Evolutionary conservation across 371 early-diverging fungal species (phyloP), one percentile per base, ranked within the genome.

Genomic region (Chytridium lagenaria): DNA sequence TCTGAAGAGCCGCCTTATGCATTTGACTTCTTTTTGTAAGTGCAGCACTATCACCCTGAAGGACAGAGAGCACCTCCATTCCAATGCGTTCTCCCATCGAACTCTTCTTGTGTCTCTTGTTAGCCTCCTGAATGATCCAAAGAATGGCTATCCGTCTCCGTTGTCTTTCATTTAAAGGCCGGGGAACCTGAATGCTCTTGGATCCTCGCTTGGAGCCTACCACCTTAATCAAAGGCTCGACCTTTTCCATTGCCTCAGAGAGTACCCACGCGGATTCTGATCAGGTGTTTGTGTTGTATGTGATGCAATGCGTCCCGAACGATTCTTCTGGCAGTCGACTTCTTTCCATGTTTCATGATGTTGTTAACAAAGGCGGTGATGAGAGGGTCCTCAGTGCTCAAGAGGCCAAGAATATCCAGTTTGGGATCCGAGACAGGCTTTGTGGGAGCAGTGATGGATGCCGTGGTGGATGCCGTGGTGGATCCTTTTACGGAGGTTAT

Each of bases 91-190:
- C 86, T 65, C 87, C 88, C 78, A 94, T 91, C 33, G 73, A 49
- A 81, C 72, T 72, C 85, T 87, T 71, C 89, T 91, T 19, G 74
- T 82, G 59, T 57, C 73, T 73, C 69, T 86, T 90, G 15, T 84
- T 80, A 0, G 92, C 89, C 22, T 93, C 92, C 34, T 94, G 92
- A 67, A 93, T 71, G 64, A 95, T 92, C 98, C 96, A 97, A 67
- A 92, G 84, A 68, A 96, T 93, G 23, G 91, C 98, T 44, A 87
- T 88, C 67, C 95, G 89, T 59, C 89, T 50, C 51, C 94, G 84
- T 81, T 94, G 93, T 39, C 95, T 84, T 80, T 91, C 88, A 76
- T 86, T 89, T 67, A 96, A 81, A 10, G 98, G 90, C 31, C 82
- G 82, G 26, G 98, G 98, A 0, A 93, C 88, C 73, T 89, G 90